Base-by-base conservation (phyloP, 2,329 filamentous ascomycete species). In the Ophiostoma ulmi region DNA sequence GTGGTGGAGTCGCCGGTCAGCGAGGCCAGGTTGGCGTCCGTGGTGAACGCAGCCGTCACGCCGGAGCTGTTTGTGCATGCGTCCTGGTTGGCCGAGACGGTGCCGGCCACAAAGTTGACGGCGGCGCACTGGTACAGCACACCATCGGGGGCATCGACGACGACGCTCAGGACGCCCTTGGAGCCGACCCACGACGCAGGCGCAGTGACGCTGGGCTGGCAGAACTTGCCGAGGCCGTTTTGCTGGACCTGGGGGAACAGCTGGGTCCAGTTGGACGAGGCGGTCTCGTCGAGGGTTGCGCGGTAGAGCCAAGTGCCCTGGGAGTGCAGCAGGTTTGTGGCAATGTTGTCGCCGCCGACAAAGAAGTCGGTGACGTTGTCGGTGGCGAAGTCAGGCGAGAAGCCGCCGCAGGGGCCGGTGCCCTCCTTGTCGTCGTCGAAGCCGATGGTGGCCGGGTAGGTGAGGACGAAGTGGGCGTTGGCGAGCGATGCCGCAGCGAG, bases 231-330 rank as follows among this genome's bases (percentile, higher is more conserved):
- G 1, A 84, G 78, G 20, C 86, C 86, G 70, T 78, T 84, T 78
- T 89, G 86, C 75, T 80, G 76, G 44, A 87, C 79, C 69, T 86
- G 83, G 39, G 83, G 84, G 75, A 82, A 85, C 68, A 87, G 76
- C 76, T 87, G 79, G 36, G 84, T 83, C 87, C 87, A 89, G 76
- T 83, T 83, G 70, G n/a, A 78, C 64, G 76, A 75, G 63, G 81
- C 83, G 13, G 80, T 80, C 67, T 79, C 75, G 74, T 87, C 86
- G 26, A 83, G 79, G 14, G 86, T 88, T 73, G 82, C 84, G 73
- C 87, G 86, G 80, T 87, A 85, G 20, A 89, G 80, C 83, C 83
- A 88, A 70, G 80, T 85, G 74, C 80, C 79, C 76, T 86, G 80
- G 3, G 84, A 80, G 75, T 89, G 87, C 3, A 80, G 82, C 8